Conservation (phyloP, 371 early-diverging fungal genomes). For the Batkoa obscura region DNA sequence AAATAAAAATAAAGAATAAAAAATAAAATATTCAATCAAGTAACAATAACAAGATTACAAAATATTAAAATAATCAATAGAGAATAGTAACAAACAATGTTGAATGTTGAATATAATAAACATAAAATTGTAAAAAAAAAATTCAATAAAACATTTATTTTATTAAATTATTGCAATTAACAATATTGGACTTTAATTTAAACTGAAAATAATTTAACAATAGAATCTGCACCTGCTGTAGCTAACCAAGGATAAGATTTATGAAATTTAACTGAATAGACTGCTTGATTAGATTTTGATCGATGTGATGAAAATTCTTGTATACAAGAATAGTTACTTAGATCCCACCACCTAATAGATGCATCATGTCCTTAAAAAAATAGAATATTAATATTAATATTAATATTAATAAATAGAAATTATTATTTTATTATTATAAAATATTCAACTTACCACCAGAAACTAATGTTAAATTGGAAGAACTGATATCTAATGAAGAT, state of each 20-base stretch:
- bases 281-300: conserved; percentile 57
- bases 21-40: too few relatives aligned
- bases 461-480: conserved; percentile 40
- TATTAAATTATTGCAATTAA: not conserved
- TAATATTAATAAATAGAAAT: not conserved
- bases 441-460: conserved; percentile 36
- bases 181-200: not conserved
- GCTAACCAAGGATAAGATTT: conserved; percentile 39
- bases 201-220: conserved; percentile 26
- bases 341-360: conserved; percentile 64
- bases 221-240: conserved; percentile 58
- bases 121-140: too few relatives aligned
- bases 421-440: not conserved
- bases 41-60: too few relatives aligned
- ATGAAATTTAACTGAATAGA: conserved; percentile 46
- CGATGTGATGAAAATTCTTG: conserved; percentile 65
- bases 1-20: too few relatives aligned
- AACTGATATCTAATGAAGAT: conserved; percentile 43
- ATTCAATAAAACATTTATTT: not conserved
- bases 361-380: conserved; percentile 47
- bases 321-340: conserved; percentile 36
- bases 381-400: not conserved
- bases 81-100: too few relatives aligned
- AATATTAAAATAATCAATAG: too few relatives aligned
- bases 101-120: too few relatives aligned